phyloP scores from a whole-genome alignment of 2,329 filamentous ascomycete species.

The Phialophora macrospora region DNA sequence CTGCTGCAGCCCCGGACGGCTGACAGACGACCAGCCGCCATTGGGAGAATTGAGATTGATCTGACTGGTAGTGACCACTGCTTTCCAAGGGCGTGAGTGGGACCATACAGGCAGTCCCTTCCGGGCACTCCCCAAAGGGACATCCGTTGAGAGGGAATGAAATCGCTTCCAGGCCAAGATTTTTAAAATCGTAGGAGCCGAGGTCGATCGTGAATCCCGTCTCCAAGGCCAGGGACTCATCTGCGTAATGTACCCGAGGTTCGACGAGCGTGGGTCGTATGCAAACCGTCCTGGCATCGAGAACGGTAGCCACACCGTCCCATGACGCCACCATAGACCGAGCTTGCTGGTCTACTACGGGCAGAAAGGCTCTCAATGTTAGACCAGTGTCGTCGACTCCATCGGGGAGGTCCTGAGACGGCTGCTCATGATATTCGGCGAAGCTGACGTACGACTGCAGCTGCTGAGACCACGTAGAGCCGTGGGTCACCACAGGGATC shows the following conservation, averaged over 20 bases:
- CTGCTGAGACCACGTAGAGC: conserved; percentile 14
- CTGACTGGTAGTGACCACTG: background rate
- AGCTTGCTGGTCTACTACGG: conserved; percentile 11
- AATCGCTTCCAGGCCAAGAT: conserved; percentile 6
- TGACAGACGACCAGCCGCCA: conserved; percentile 4
- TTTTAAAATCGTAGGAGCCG: background rate
- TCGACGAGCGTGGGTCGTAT: conserved; percentile 1
- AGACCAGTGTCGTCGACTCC: conserved; percentile 14
- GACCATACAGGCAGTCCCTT: conserved; percentile 2
- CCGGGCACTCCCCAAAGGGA: background rate
- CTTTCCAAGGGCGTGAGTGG: background rate
- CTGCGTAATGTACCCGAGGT: conserved; percentile 16
- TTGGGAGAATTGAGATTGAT: background rate
- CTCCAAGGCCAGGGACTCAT: conserved; percentile 6
- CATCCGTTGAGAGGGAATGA: background rate
- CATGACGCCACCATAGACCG: conserved; percentile 15
- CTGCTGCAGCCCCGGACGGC: background rate
- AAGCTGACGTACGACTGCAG: conserved; percentile 12
- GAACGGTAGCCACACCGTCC: conserved; percentile 12
- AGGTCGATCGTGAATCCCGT: background rate
- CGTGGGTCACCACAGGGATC: conserved; percentile 11
- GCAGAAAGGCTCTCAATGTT: conserved; percentile 12
- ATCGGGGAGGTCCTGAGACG: conserved; percentile 1
- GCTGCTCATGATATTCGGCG: conserved; percentile 10
- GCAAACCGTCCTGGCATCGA: conserved; percentile 14